These are phyloP conservation scores for Coccomyxa sp. DNA, from an alignment of 139 green algal genomes.

Conservation along the genomic window DNA sequence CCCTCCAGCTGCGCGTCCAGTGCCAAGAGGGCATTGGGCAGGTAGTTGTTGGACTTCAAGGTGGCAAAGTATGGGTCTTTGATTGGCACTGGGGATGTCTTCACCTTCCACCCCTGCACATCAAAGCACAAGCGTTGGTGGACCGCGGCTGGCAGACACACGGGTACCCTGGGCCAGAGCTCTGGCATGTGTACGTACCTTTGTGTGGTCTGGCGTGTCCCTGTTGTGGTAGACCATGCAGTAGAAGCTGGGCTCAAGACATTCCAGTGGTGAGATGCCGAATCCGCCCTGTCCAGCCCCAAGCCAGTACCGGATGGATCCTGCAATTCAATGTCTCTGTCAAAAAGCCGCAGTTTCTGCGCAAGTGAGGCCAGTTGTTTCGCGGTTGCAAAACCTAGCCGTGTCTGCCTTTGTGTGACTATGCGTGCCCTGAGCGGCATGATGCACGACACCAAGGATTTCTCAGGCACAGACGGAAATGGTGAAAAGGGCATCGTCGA, in stretches of 20 bases:
- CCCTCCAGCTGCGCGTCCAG: conserved; percentile 46
- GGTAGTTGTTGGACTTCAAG: conserved; percentile 64
- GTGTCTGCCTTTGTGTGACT: neutral
- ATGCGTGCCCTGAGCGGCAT: conserved; percentile 10
- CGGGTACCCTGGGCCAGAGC: no score
- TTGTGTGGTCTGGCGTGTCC: neutral
- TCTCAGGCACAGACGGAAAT: no score
- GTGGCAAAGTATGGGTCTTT: conserved; percentile 38
- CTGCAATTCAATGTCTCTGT: conserved; percentile 14
- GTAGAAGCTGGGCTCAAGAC: conserved; percentile 56
- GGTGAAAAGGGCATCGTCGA: no score
- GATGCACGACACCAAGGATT: neutral
- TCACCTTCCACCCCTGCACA: conserved; percentile 42
- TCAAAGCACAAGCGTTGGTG: no score
- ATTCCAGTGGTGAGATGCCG: conserved; percentile 34
- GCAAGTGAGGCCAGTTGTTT: no score
- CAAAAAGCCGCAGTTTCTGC: no score
- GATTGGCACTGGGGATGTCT: conserved; percentile 42
- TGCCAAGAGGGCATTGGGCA: conserved; percentile 50
- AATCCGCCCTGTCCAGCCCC: conserved; percentile 64
- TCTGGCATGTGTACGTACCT: no score
- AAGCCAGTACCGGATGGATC: conserved; percentile 64
- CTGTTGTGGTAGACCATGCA: conserved; percentile 22
- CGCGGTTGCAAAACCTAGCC: neutral
- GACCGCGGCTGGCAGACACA: neutral